Evolutionary conservation across 345 rosid species (phyloP).

Genomic region (Adansonia digitata): DNA sequence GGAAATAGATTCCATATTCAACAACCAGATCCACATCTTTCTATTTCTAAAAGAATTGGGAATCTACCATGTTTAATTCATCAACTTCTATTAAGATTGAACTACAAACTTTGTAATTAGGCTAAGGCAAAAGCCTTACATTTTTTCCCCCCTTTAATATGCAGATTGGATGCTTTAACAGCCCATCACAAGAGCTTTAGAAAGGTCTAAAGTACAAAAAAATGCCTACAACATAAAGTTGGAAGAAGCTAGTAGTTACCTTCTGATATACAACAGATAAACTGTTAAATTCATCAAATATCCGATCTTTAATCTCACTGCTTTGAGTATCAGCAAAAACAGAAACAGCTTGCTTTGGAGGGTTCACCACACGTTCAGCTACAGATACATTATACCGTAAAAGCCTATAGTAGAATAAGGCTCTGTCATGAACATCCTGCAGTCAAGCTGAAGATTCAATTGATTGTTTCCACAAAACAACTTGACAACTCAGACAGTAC

Average conservation of each 20-base stretch:
- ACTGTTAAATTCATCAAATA: slow-evolving; percentile 96
- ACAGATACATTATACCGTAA: slow-evolving; percentile 64
- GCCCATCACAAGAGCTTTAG: not conserved
- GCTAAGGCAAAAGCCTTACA: not conserved
- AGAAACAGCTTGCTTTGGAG: slow-evolving; percentile 98
- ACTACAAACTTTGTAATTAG: not conserved
- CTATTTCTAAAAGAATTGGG: not conserved
- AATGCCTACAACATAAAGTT: not conserved
- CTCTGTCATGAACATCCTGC: slow-evolving; percentile 99
- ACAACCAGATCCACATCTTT: not conserved
- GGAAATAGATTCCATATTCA: not conserved
- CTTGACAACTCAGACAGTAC: slow-evolving; percentile 10
- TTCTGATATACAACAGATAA: slow-evolving; percentile 89
- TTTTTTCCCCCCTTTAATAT: not conserved
- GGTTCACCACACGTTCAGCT: slow-evolving; percentile 85
- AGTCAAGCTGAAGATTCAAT: slow-evolving; percentile 25
- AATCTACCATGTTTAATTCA: not conserved
- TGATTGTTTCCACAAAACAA: slow-evolving; percentile 2
- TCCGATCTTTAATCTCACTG: slow-evolving; percentile 95
- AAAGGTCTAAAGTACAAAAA: not conserved
- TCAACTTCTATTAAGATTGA: not conserved
- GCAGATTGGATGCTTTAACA: not conserved
- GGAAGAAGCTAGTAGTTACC: slow-evolving; percentile 40
- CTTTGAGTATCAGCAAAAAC: slow-evolving; percentile 97
- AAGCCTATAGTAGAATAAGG: slow-evolving; percentile 94